Evolutionary conservation across 2,329 filamentous ascomycete species (phyloP).

Genomic region (Akanthomyces uredinophilus): DNA sequence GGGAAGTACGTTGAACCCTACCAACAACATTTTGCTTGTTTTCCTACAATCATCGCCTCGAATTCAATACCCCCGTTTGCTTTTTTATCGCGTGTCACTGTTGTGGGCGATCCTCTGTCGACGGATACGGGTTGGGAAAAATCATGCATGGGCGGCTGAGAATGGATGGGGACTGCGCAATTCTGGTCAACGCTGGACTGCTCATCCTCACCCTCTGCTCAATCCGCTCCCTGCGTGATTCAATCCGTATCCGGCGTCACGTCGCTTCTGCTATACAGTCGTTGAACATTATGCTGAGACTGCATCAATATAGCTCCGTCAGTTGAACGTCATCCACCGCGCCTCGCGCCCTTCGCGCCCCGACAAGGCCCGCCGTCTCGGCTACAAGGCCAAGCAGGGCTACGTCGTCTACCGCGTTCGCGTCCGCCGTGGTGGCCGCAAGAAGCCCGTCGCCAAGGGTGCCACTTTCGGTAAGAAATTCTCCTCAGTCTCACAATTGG

Average conservation of each 20-base stretch:
- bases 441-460: constrained; percentile 94
- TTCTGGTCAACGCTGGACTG: not conserved
- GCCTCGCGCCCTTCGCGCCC: constrained; percentile 96
- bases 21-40: constrained; percentile 19
- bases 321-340: constrained; percentile 99
- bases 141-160: not conserved
- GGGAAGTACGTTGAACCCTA: constrained; percentile 79
- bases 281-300: constrained; percentile 99
- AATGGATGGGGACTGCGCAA: not conserved
- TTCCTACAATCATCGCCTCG: constrained; percentile 17
- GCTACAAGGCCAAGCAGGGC: constrained; percentile 99
- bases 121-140: constrained; percentile 1
- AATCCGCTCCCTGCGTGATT: not conserved
- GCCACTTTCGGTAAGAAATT: constrained; percentile 86
- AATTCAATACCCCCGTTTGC: constrained; percentile 8
- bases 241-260: not conserved
- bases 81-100: not conserved
- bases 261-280: constrained; percentile 77
- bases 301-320: constrained; percentile 99
- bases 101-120: constrained; percentile 15
- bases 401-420: constrained; percentile 99
- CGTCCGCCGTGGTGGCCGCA: constrained; percentile 97
- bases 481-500: constrained; percentile 16
- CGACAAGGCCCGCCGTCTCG: constrained; percentile 99
- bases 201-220: not conserved